Base-by-base conservation (phyloP, 108 stramenopile genomes). In the Stephanodiscus triporus region DNA sequence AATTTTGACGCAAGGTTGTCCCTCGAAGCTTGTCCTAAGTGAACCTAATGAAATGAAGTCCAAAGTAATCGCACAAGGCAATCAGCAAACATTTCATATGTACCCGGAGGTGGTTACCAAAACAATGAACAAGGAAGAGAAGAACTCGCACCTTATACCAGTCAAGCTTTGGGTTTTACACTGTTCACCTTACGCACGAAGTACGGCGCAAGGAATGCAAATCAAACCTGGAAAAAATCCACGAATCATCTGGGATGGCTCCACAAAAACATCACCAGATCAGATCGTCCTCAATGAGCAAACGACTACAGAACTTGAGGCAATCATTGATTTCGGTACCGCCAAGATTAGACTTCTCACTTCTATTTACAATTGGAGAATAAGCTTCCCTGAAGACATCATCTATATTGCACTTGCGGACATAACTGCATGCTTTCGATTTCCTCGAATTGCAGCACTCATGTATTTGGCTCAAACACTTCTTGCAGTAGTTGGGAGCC, bases 371-470 rank as follows among this genome's bases (percentile, higher is more conserved):
- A 75, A 75, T 42, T 7, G 8, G 57, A 4, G 66, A 6, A n/a
- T 56, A 0, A 38, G 49, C 6, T 67, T 34, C 7, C 65, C 65
- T 0, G 0, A 66, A 0, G 23, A 32, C 1, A 36, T 48, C 0
- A 58, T 66, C 2, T 19, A 23, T 1, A 2, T 57, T 0, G 56
- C 74, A 4, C 29, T 30, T 6, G 48, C 43, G 6, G 74, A 75
- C 23, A 24, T 75, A 5, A 75, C 22, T 24, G 43, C 65, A 2
- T 37, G 29, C 27, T 60, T 60, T 32, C 27, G 74, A 0, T 66
- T 42, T 20, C 66, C 74, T 0, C 5, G 42, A 6, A 13, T 66
- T 0, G 4, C 23, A 0, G 43, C 2, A 29, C 11, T 42, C 51
- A 54, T 32, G 68, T 68, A 0, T 68, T 68, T 40, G 68, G 68